Conservation (phyloP, 768 basidiomycete genomes). For the Chalciporus sphaerocephalus region DNA sequence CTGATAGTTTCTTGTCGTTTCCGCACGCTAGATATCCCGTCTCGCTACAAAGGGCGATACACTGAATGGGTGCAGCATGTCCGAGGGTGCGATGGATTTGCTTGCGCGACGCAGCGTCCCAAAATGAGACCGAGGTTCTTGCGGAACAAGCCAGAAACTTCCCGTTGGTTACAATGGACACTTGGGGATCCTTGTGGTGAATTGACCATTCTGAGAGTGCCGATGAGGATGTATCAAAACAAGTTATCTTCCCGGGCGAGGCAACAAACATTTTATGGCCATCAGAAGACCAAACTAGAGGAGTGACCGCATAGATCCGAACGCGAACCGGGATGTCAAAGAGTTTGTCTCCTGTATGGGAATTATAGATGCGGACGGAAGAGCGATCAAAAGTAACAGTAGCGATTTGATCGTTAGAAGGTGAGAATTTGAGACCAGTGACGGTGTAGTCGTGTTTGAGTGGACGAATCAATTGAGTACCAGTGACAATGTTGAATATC, state of each 20-base stretch:
- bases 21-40: not conserved
- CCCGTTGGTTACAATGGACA: not conserved
- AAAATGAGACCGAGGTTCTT: not conserved
- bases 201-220: not conserved
- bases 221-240: not conserved
- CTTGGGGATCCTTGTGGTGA: not conserved
- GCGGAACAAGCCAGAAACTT: constrained; percentile 1
- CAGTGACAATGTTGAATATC: constrained; percentile 6
- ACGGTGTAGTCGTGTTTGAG: constrained; percentile 2
- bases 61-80: not conserved
- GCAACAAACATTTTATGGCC: not conserved
- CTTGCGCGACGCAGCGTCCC: not conserved
- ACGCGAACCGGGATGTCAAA: not conserved
- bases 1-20: not conserved
- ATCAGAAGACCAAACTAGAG: not conserved
- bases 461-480: not conserved
- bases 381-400: not conserved
- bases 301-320: not conserved
- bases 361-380: constrained; percentile 5
- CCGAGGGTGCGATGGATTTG: not conserved
- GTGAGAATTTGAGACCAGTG: constrained; percentile 8
- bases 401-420: not conserved
- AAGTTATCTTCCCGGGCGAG: not conserved
- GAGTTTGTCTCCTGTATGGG: not conserved
- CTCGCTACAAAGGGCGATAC: not conserved